Evolutionary conservation across 2,329 filamentous ascomycete genomes (phyloP), one percentile per base, ranked within the genome.

Genomic region (Trichophyton benhamiae): DNA sequence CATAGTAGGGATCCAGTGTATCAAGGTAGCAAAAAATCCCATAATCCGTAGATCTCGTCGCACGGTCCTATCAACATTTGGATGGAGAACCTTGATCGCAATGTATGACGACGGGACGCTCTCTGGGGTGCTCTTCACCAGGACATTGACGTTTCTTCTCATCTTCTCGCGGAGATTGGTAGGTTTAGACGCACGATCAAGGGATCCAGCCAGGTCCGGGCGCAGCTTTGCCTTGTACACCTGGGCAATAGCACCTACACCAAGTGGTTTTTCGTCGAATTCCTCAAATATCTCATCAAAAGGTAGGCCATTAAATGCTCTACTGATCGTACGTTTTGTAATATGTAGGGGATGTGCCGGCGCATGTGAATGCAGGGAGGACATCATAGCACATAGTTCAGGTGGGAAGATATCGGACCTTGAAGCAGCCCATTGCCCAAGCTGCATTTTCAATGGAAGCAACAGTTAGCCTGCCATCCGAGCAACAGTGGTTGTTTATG

Each of bases 361-460:
- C 0, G 94, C 92, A 71, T 97, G 85, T 1, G 94, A 96, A 75
- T 99, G 94, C 53, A 99, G 81, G 64, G 91, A 88, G 1, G 91
- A 95, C 92, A 99, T 94, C 71, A 91, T 85, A 49, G 83, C 83
- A 76, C 94, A 99, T 83, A 99, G 85, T 73, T 96, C 86, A 22
- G 82, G 87, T 1, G 94, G 94, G 71, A 99, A 99, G 70, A 99
- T 96, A 74, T 99, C 94, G 48, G 91, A 89, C 71, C 94, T 83
- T 3, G 94, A 97, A 2, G 94, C 94, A 17, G 94, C 94, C 94
- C 94, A 99, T 85, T 99, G 94, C 15, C 94, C 94, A 60, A 99
- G 83, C 85, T 91, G 67, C 62, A 36, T 9, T 11, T 22, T 25
- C 6, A 48, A 30, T n/a, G n/a, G 11, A 25, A 53, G 33, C 3